phyloP scores from a whole-genome alignment of 2,329 filamentous ascomycete species.

The Graphilbum sp. region DNA sequence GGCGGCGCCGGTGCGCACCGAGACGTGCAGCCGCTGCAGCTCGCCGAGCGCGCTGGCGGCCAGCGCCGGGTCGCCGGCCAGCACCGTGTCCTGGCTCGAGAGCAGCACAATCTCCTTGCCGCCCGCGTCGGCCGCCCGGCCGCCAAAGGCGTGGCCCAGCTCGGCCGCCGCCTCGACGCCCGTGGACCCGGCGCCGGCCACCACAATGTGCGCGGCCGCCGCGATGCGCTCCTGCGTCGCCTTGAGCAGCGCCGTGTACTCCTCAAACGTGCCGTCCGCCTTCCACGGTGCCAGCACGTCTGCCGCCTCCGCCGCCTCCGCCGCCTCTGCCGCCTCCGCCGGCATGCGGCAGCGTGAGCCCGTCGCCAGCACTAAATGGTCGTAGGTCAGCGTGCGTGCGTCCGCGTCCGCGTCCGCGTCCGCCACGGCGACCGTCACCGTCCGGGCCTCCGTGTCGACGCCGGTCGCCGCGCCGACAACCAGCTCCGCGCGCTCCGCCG shows the following conservation, averaged over 20 bases:
- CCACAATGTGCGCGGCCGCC: constrained; percentile 32
- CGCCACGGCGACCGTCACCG: constrained; percentile 22
- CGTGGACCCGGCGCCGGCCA: constrained; percentile 40
- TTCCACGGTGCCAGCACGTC: constrained; percentile 29
- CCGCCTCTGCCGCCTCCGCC: constrained; percentile 15
- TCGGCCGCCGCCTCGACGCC: constrained; percentile 40
- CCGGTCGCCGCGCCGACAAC: constrained; percentile 31
- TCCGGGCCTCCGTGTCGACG: constrained; percentile 24
- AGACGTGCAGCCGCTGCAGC: constrained; percentile 36
- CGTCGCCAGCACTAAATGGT: constrained; percentile 41
- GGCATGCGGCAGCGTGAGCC: constrained; percentile 22
- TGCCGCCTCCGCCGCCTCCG: constrained; percentile 14
- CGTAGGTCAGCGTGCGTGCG: constrained; percentile 27
- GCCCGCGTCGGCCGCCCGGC: constrained; percentile 3
- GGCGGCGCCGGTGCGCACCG: constrained; percentile 24
- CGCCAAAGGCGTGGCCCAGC: constrained; percentile 31
- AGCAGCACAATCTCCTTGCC: constrained; percentile 30
- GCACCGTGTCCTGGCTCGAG: constrained; percentile 23
- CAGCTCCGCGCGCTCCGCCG: constrained; percentile 30
- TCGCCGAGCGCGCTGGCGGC: constrained; percentile 26
- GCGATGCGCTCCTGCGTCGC: constrained; percentile 22
- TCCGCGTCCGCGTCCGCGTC: constrained; percentile 10
- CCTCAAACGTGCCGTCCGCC: constrained; percentile 27
- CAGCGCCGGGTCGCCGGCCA: constrained; percentile 25
- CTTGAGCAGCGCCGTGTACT: constrained; percentile 23